Evolutionary conservation across 1,139 yeast genomes (phyloP), one percentile per base, ranked within the genome.

Genomic region (Sugiyamaella neomexicana): DNA sequence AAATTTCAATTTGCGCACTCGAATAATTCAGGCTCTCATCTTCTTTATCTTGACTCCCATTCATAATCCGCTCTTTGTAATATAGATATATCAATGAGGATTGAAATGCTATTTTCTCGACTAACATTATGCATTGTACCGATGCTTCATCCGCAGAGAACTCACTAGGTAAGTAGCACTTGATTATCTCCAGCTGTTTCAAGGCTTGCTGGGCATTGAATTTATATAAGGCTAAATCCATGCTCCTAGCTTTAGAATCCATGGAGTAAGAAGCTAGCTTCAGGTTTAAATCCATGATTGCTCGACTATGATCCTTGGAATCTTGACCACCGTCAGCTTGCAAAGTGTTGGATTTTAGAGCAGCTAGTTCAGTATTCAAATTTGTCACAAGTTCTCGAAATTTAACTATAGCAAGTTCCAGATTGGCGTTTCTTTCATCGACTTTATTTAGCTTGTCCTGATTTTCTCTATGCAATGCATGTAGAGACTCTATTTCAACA

Each of bases 401-500:
- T 46, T 62, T 65, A 12, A 55, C 50, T 25, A 71, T 64, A 1
- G 67, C 68, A 16, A 64, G 58, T 51, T 70, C 74, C 46, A 77
- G 61, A 41, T 69, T 67, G 25, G 64, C 65, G 57, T 74, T 75
- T 34, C 72, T 68, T n/a, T 62, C 63, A 38, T 72, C 71, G n/a
- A 75, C 61, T 6, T 69, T 69, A 8, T 61, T 63, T 7, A 78
- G 66, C 5, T 62, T 59, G 15, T 44, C 55, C 50, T 68, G 69
- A 51, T 72, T 74, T 2, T 65, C 63, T 4, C 62, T 64, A 38
- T 74, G 58, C 8, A 68, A 62, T 1, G 60, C 55, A 51, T 73
- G 71, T 10, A 80, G 65, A 0, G 62, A 60, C 5, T 68, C 68
- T n/a, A 85, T 70, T 29, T 82, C 81, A 4, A 66, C 62, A 27